Evolutionary conservation across 257 asterid species (phyloP).

Genomic region (Solanum rostratum): DNA sequence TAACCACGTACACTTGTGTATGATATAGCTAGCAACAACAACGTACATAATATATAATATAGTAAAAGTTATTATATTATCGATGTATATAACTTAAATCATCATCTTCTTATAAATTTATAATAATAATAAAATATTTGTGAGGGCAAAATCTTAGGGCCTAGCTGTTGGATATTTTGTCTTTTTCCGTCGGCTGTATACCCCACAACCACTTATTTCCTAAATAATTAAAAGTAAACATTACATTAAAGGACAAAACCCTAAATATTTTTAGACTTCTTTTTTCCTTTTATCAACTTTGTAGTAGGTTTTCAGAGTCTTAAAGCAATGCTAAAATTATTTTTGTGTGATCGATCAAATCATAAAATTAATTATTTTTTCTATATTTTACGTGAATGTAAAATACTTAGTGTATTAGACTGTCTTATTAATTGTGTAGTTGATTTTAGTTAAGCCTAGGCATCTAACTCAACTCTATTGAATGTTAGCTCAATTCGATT

Average conservation of each 20-base stretch:
- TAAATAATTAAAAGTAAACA: background rate
- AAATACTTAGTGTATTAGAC: rapidly evolving
- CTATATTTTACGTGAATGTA: background rate
- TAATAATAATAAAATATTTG: background rate
- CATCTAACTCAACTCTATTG: background rate
- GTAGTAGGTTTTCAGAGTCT: background rate
- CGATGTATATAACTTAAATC: background rate
- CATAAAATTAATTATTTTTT: background rate
- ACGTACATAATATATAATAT: too few species aligned
- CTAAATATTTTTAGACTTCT: background rate
- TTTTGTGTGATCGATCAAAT: rapidly evolving
- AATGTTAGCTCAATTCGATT: background rate
- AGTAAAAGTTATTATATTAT: background rate
- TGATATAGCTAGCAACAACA: too few species aligned
- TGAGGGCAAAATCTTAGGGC: background rate
- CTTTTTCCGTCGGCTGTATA: background rate
- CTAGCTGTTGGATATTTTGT: background rate
- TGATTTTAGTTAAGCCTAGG: background rate
- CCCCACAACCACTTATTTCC: background rate
- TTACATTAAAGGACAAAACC: background rate
- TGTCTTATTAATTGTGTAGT: background rate
- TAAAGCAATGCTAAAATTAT: background rate
- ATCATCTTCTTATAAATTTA: background rate
- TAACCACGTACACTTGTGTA: too few species aligned
- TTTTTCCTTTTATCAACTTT: background rate